A percentile compares a stretch with the other conserved stretches of the same genome.
Conservation (phyloP, 306 rosid species). For the Cicer arietinum region DNA sequence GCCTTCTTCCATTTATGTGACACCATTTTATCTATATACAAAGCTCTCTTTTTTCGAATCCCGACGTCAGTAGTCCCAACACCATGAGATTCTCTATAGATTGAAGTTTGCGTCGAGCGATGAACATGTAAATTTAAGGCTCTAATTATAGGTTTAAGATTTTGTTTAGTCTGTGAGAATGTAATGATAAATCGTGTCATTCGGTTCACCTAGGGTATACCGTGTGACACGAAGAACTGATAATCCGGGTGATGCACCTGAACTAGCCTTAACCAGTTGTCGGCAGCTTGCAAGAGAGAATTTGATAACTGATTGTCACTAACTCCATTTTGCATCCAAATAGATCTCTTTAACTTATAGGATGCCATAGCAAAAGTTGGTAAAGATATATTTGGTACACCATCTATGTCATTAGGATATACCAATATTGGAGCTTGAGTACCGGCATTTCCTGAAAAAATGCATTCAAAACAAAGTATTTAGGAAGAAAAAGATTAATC, state of each 20-base stretch:
- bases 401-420: constrained; percentile 65
- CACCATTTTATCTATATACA: constrained; percentile 18
- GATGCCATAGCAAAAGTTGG: constrained; percentile 79
- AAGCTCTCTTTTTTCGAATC: constrained; percentile 2
- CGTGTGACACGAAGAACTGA: constrained; percentile 74
- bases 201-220: constrained; percentile 59
- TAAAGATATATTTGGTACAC: constrained; percentile 61
- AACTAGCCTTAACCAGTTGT: constrained; percentile 70
- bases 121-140: constrained; percentile 47
- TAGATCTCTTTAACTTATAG: constrained; percentile 74
- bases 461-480: not conserved
- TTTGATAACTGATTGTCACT: constrained; percentile 59
- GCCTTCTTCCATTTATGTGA: constrained; percentile 35
- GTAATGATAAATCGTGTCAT: constrained; percentile 31
- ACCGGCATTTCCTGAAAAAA: constrained; percentile 57
- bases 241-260: constrained; percentile 86
- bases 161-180: constrained; percentile 33
- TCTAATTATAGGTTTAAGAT: constrained; percentile 25
- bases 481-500: not conserved
- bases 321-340: constrained; percentile 65
- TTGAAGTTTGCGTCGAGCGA: constrained; percentile 33
- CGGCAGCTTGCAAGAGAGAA: constrained; percentile 75
- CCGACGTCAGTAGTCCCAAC: constrained; percentile 39
- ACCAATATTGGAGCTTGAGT: constrained; percentile 59
- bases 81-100: constrained; percentile 42